Evolutionary conservation across 139 green algal genomes (phyloP).

Genomic region (Chlamydomonas incerta): DNA sequence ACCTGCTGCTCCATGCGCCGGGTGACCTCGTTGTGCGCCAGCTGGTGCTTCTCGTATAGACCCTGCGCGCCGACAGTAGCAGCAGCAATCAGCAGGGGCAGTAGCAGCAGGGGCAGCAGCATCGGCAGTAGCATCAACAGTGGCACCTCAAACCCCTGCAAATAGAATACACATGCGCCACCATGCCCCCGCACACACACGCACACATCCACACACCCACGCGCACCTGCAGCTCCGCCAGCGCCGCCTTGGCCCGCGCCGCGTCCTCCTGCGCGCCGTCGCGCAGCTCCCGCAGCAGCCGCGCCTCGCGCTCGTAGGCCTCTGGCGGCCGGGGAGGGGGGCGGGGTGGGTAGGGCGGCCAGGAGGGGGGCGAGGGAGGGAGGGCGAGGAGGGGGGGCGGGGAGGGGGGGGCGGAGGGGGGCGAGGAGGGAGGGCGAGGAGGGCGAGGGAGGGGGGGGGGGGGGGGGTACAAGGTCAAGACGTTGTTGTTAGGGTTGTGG

Average conservation of each 20-base stretch:
- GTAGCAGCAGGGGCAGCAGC: too few relatives aligned
- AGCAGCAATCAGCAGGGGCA: too few relatives aligned
- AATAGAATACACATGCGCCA: too few relatives aligned
- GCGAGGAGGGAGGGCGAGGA: background rate
- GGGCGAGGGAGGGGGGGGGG: background rate
- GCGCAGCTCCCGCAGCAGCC: conserved; percentile 61
- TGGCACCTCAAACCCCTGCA: too few relatives aligned
- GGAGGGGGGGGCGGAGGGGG: too few relatives aligned
- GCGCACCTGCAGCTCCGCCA: conserved; percentile 45
- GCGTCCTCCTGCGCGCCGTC: conserved; percentile 54
- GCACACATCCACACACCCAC: too few relatives aligned
- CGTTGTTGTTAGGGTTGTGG: too few relatives aligned
- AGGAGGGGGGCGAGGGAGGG: background rate
- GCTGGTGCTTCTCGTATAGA: conserved; percentile 30
- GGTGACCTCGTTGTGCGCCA: conserved; percentile 30
- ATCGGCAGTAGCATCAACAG: too few relatives aligned
- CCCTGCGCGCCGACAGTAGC: too few relatives aligned
- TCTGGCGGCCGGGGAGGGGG: background rate
- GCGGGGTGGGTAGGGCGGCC: background rate
- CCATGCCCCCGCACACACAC: too few relatives aligned
- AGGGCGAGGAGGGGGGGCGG: background rate
- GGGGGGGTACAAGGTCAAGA: too few relatives aligned
- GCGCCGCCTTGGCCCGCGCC: conserved; percentile 41
- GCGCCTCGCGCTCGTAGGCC: conserved; percentile 61
- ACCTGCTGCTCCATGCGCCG: conserved; percentile 51